phyloP scores from a whole-genome alignment of 164 flowering plant genomes.

The Vitis labrusca region DNA sequence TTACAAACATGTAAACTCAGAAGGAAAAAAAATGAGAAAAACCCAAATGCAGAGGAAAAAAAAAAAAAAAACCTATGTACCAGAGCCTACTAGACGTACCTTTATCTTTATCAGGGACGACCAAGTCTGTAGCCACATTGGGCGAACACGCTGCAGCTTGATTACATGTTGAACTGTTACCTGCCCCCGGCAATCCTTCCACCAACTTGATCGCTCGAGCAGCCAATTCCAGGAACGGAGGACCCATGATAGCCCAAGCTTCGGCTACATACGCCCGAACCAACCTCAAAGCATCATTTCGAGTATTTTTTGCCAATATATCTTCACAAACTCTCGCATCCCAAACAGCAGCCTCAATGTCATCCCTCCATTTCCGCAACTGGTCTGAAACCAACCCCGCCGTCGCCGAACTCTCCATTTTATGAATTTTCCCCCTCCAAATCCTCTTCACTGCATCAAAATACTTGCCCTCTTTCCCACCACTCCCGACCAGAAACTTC shows the following conservation, averaged over 20 bases:
- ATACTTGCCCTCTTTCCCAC: constrained; percentile 22
- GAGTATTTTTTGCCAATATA: constrained; percentile 26
- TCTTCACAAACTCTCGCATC: constrained; percentile 19
- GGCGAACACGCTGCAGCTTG: not conserved
- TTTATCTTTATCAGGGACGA: not conserved
- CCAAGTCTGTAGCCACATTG: not conserved
- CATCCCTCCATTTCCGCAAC: constrained; percentile 34
- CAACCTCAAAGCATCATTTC: constrained; percentile 33
- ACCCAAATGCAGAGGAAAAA: not conserved
- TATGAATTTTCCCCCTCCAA: constrained; percentile 50
- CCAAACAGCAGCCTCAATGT: constrained; percentile 49
- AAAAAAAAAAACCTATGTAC: not conserved
- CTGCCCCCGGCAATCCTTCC: not conserved
- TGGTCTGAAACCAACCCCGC: constrained; percentile 37
- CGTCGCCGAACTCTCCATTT: constrained; percentile 27
- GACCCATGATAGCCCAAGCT: constrained; percentile 51
- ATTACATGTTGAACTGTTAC: not conserved
- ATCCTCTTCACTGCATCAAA: constrained; percentile 47
- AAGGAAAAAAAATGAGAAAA: not conserved
- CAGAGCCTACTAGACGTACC: not conserved
- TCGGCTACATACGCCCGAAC: constrained; percentile 43
- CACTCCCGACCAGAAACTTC: constrained; percentile 28
- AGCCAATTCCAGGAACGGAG: constrained; percentile 47
- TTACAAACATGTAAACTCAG: not conserved
- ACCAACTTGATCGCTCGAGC: constrained; percentile 14